phyloP scores from a whole-genome alignment of 768 basidiomycete genomes.

The Serendipita sp. region DNA sequence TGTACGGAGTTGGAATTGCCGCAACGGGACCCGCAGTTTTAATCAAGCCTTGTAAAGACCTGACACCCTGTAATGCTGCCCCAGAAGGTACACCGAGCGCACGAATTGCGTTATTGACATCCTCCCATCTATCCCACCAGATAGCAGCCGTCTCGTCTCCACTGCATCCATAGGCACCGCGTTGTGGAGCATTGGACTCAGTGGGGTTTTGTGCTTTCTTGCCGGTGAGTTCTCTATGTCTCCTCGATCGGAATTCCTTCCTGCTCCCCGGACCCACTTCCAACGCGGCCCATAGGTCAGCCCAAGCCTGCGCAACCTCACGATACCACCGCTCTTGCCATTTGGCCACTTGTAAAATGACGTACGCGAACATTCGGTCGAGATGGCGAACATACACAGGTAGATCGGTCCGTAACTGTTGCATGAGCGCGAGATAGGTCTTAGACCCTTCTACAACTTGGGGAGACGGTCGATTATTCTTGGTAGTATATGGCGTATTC shows the following conservation, averaged over 20 bases:
- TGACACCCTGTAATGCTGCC: background rate
- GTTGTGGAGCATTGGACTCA: background rate
- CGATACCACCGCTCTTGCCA: conserved; percentile 47
- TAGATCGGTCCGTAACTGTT: conserved; percentile 51
- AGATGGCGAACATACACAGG: conserved; percentile 45
- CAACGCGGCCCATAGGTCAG: conserved; percentile 73
- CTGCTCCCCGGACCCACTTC: conserved; percentile 30
- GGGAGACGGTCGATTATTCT: conserved; percentile 44
- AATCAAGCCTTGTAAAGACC: background rate
- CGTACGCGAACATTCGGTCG: conserved; percentile 39
- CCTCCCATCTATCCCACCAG: conserved; percentile 53
- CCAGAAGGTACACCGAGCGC: background rate
- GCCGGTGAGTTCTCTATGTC: background rate
- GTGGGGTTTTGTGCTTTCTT: background rate
- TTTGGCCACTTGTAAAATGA: conserved; percentile 34
- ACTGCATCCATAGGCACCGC: conserved; percentile 7
- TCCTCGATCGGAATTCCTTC: conserved; percentile 31
- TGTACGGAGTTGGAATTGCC: background rate
- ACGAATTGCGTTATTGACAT: conserved; percentile 29
- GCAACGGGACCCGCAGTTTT: background rate
- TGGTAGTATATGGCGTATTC: conserved; percentile 42
- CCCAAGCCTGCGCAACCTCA: conserved; percentile 49
- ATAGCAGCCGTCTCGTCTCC: conserved; percentile 53
- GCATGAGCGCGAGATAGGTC: conserved; percentile 61
- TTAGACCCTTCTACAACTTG: conserved; percentile 56